Evolutionary conservation across 805 yeast species (phyloP).

Genomic region (Yarrowia osloensis): DNA sequence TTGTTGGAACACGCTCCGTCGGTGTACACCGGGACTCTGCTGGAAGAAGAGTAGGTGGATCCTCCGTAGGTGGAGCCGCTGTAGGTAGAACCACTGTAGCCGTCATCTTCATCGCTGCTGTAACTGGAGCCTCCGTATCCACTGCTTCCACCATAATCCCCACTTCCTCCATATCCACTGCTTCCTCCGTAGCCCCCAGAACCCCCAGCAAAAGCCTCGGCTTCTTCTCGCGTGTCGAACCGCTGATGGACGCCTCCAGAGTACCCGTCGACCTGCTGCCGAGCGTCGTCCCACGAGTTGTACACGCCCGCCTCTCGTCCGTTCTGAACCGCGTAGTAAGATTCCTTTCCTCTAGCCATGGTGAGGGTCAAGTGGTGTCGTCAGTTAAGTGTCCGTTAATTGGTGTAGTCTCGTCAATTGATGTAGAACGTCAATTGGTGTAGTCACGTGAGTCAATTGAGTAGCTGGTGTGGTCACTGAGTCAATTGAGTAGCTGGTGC

Average conservation of each 20-base stretch:
- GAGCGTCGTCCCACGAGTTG: background rate
- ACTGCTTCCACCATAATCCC: too few relatives aligned
- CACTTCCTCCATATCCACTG: background rate
- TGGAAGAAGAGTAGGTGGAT: too few relatives aligned
- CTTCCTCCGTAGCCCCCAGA: background rate
- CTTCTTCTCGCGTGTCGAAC: background rate
- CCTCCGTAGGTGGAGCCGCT: background rate
- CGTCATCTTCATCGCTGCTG: too few relatives aligned
- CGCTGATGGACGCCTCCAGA: background rate
- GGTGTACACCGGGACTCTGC: constrained; percentile 5
- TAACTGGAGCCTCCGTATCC: background rate
- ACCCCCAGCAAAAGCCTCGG: background rate
- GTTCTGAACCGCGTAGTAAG: constrained; percentile 1
- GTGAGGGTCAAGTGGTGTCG: too few relatives aligned
- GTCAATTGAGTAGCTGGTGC: too few relatives aligned
- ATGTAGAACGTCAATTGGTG: too few relatives aligned
- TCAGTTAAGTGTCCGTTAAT: too few relatives aligned
- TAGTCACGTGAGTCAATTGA: too few relatives aligned
- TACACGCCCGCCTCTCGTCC: background rate
- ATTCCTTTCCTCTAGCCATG: background rate
- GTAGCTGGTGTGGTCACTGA: too few relatives aligned
- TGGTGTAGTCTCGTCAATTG: too few relatives aligned
- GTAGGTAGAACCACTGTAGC: background rate
- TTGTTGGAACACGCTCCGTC: constrained; percentile 3
- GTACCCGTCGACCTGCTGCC: background rate